These are phyloP conservation scores for Sarcomyxa edulis DNA, from an alignment of 768 basidiomycete species.

Conservation along the genomic window DNA sequence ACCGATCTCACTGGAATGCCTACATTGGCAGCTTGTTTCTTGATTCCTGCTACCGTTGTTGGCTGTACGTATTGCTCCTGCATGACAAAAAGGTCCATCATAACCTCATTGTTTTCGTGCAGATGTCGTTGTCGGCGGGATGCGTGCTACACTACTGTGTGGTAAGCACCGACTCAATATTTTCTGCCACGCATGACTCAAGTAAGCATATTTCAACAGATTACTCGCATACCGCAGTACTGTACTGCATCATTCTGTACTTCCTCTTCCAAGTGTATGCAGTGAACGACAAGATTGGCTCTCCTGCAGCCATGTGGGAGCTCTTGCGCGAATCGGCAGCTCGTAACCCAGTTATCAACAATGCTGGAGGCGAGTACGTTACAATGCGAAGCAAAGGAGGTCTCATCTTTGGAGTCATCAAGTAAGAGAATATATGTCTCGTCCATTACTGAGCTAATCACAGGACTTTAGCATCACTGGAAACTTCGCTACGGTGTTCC, in stretches of 20 bases:
- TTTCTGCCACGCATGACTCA: neutral
- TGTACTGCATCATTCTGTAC: conserved; percentile 79
- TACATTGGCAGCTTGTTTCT: conserved; percentile 58
- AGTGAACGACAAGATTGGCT: conserved; percentile 75
- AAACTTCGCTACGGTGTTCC: conserved; percentile 56
- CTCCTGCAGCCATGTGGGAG: conserved; percentile 69
- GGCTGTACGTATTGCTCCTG: neutral
- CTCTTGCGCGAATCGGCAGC: conserved; percentile 56
- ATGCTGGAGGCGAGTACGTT: conserved; percentile 80
- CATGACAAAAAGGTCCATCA: too few species aligned
- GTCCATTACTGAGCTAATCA: too few species aligned
- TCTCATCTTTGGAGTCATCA: conserved; percentile 82
- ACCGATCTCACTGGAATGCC: conserved; percentile 84
- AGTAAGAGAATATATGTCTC: too few species aligned
- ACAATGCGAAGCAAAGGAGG: conserved; percentile 65
- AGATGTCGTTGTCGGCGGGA: conserved; percentile 82
- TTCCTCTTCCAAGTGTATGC: conserved; percentile 78
- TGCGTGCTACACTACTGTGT: conserved; percentile 79
- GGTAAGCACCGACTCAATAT: conserved; percentile 61
- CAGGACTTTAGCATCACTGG: too few species aligned
- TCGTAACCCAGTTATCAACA: conserved; percentile 62
- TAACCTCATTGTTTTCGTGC: too few species aligned
- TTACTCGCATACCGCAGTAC: conserved; percentile 80
- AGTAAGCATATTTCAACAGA: neutral
- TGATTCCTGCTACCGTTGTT: neutral